Percentiles rank a stretch among this genome's conserved stretches.
Evolutionary conservation across 202 grass and related monocot species (phyloP).

Genomic region (Brachypodium distachyon): DNA sequence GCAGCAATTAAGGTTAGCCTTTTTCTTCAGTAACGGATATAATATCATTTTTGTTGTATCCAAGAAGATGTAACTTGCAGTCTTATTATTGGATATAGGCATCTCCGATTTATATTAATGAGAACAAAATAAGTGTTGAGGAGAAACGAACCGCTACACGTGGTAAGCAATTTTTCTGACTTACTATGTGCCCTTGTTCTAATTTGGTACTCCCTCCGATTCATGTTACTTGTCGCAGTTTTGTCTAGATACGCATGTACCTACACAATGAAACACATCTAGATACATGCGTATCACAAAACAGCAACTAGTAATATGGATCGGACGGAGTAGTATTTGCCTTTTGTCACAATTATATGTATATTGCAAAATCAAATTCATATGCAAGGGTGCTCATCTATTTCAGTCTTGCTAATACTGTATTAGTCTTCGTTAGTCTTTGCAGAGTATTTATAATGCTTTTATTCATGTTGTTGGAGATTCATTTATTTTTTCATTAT

Average conservation of each 20-base stretch:
- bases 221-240: too few species aligned
- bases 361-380: not conserved
- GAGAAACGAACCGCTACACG: slow-evolving; percentile 46
- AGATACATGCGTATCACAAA: too few species aligned
- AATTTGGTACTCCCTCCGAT: not conserved
- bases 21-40: not conserved
- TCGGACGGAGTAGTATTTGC: not conserved
- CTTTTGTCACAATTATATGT: not conserved
- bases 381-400: not conserved
- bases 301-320: too few species aligned
- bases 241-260: too few species aligned
- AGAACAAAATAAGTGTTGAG: slow-evolving; percentile 38
- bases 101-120: slow-evolving; percentile 43
- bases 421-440: not conserved
- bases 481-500: not conserved
- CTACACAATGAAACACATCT: too few species aligned
- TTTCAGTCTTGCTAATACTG: not conserved
- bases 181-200: not conserved
- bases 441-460: not conserved
- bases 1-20: slow-evolving; percentile 66
- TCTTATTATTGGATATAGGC: slow-evolving; percentile 30
- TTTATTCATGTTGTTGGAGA: not conserved
- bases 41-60: not conserved
- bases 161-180: slow-evolving; percentile 25
- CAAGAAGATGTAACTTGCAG: not conserved